Conservation (phyloP, 805 yeast species). For the Clavispora carvajalis region DNA sequence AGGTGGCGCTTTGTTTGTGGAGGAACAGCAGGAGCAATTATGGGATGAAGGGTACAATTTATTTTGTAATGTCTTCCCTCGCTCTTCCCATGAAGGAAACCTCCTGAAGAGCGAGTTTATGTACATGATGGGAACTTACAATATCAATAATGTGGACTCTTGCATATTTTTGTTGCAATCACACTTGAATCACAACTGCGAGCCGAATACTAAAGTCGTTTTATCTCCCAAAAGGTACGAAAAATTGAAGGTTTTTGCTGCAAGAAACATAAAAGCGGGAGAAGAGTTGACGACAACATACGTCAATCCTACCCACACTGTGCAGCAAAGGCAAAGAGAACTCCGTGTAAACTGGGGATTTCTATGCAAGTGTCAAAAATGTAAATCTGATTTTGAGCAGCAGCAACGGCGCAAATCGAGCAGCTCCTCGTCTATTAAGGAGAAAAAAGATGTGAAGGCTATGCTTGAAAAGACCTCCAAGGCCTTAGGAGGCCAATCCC, state of each 20-base stretch:
- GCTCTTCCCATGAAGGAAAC: conserved; percentile 19
- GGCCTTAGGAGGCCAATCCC: conserved; percentile 34
- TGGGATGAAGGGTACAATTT: conserved; percentile 56
- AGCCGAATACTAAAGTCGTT: conserved; percentile 59
- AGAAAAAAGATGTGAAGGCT: conserved; percentile 39
- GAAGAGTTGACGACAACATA: conserved; percentile 70
- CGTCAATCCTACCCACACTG: conserved; percentile 60
- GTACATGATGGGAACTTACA: conserved; percentile 62
- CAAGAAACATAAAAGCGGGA: conserved; percentile 50
- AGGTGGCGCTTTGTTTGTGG: conserved; percentile 50
- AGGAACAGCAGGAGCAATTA: conserved; percentile 50
- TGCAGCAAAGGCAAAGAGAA: conserved; percentile 58
- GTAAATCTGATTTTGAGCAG: conserved; percentile 48
- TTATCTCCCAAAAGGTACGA: conserved; percentile 37
- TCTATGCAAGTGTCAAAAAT: conserved; percentile 59
- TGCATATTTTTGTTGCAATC: conserved; percentile 58
- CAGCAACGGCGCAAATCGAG: conserved; percentile 45
- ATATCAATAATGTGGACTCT: conserved; percentile 67
- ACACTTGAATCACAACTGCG: conserved; percentile 73
- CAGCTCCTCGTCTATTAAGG: conserved; percentile 16
- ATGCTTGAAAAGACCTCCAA: conserved; percentile 38
- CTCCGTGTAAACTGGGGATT: conserved; percentile 79
- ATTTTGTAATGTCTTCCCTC: conserved; percentile 47
- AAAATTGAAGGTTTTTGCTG: conserved; percentile 53
- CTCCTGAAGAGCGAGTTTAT: conserved; percentile 50